Evolutionary conservation across 345 rosid species (phyloP).

Genomic region (Conringia planisiliqua): DNA sequence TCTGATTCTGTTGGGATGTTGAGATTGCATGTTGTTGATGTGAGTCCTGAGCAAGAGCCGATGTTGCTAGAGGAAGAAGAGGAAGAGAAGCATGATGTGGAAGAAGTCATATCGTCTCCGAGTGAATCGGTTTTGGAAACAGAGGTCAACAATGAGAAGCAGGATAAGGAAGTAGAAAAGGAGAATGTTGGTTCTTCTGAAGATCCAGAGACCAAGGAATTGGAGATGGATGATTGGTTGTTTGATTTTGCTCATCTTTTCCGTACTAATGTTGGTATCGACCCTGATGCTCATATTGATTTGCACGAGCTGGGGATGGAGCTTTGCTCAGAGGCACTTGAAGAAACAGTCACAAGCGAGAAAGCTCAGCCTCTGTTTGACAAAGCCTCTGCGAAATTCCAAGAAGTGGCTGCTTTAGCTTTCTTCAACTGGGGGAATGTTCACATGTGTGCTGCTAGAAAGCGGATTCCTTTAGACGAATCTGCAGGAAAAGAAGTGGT

Average conservation of each 20-base stretch:
- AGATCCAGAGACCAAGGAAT: conserved; percentile 73
- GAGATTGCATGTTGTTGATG: conserved; percentile 90
- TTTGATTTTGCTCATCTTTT: conserved; percentile 96
- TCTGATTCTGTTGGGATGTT: conserved; percentile 57
- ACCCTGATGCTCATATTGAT: conserved; percentile 94
- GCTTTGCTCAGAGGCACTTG: conserved; percentile 94
- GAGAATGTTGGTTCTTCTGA: conserved; percentile 55
- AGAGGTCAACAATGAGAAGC: conserved; percentile 48
- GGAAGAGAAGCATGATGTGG: conserved; percentile 56
- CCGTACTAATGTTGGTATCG: conserved; percentile 84
- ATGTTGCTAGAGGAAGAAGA: conserved; percentile 61
- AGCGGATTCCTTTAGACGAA: conserved; percentile 41
- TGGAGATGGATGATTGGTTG: conserved; percentile 98
- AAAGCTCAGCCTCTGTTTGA: conserved; percentile 87
- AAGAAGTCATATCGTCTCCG: conserved; percentile 51
- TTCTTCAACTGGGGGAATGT: conserved; percentile 95
- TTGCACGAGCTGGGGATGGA: conserved; percentile 98
- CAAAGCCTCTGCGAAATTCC: conserved; percentile 20
- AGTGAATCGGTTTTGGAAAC: conserved; percentile 48
- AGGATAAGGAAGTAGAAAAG: conserved; percentile 32
- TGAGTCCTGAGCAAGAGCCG: conserved; percentile 91
- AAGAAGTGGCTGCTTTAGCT: conserved; percentile 13
- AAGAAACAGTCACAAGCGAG: conserved; percentile 91
- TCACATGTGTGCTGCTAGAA: too few relatives aligned
- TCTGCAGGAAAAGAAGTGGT: conserved; percentile 66